A percentile compares a stretch with the other conserved stretches of the same genome.
phyloP scores from a whole-genome alignment of 305 asterid species.

The Plantago lanceolata region DNA sequence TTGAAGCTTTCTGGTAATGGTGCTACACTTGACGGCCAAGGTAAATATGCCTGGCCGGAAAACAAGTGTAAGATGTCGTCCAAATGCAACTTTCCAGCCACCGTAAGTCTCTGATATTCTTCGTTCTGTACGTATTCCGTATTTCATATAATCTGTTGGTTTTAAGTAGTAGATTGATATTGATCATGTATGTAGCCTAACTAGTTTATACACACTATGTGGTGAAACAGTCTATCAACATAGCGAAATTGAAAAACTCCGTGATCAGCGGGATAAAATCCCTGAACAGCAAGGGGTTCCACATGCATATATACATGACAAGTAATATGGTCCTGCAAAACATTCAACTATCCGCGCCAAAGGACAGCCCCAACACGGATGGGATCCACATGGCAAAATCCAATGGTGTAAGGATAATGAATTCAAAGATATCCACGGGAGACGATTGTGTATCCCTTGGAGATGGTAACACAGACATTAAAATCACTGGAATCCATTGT shows the following conservation, averaged over 20 bases:
- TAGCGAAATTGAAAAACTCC: background rate
- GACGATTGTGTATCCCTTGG: slow-evolving; percentile 44
- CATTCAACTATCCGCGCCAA: slow-evolving; percentile 27
- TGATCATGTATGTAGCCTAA: too few species aligned
- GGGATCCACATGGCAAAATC: too few species aligned
- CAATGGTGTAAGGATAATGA: background rate
- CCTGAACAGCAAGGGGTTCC: slow-evolving; percentile 34
- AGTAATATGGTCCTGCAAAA: background rate
- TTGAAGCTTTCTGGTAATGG: slow-evolving; percentile 16
- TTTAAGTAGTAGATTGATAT: background rate
- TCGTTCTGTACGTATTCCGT: too few species aligned
- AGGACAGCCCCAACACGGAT: slow-evolving; percentile 36
- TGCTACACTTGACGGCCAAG: slow-evolving; percentile 31
- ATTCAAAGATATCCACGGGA: slow-evolving; percentile 25
- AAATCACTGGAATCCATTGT: too few species aligned
- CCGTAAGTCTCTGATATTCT: too few species aligned
- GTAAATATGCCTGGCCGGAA: slow-evolving; percentile 19
- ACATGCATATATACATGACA: background rate
- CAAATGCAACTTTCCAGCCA: too few species aligned
- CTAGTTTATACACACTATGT: background rate
- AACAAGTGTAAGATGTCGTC: too few species aligned
- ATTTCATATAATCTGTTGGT: too few species aligned
- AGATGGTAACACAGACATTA: slow-evolving; percentile 19
- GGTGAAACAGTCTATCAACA: slow-evolving; percentile 22
- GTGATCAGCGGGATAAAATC: slow-evolving; percentile 16